Evolutionary conservation across 352 stramenopile genomes (phyloP).

Genomic region (Phytopythium cucurbitacearum): DNA sequence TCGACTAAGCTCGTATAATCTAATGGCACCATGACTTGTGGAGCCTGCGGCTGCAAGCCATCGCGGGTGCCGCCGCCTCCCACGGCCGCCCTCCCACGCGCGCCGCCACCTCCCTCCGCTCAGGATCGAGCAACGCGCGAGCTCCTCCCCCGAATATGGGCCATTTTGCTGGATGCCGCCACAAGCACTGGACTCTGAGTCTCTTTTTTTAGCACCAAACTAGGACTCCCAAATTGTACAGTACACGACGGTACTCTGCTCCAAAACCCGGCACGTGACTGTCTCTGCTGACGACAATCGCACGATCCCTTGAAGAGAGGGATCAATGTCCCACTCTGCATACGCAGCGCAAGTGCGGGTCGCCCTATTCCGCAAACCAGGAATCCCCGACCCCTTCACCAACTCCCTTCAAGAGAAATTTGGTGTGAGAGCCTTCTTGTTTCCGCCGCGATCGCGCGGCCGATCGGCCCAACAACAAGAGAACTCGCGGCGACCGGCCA

Average conservation of each 20-base stretch:
- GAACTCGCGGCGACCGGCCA: no score
- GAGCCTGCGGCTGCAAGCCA: no score
- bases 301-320: background rate
- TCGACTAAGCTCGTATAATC: background rate
- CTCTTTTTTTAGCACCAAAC: background rate
- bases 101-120: no score
- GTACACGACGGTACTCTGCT: background rate
- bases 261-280: background rate
- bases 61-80: no score
- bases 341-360: background rate
- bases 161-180: no score
- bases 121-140: no score
- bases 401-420: background rate
- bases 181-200: background rate
- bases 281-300: slow-evolving; percentile 1
- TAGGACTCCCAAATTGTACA: background rate
- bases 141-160: no score
- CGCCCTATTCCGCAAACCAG: no score
- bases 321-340: background rate
- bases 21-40: no score
- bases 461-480: background rate
- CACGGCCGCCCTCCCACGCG: no score
- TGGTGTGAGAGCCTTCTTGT: background rate
- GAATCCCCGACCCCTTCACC: no score
- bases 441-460: background rate